Conservation (phyloP, 495 filamentous ascomycete genomes). For the Penicillium parvum region DNA sequence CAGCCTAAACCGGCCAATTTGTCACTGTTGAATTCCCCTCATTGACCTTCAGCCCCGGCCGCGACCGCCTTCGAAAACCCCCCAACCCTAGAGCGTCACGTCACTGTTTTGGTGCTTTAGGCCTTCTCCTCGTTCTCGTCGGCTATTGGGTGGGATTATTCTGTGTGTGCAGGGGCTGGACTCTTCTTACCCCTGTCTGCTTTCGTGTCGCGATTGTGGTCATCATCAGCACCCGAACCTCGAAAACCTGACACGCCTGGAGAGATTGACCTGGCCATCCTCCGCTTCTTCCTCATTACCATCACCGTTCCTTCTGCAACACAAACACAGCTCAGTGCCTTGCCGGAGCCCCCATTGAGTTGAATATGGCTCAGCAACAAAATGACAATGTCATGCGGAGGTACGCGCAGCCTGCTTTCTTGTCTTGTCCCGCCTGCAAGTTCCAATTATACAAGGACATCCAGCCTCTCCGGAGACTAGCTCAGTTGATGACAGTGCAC, state of each 20-base stretch:
- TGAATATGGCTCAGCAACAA: slow-evolving; percentile 56
- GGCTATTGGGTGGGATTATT: slow-evolving; percentile 16
- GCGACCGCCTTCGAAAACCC: slow-evolving; percentile 14
- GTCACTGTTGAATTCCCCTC: not conserved
- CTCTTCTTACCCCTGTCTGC: slow-evolving; percentile 11
- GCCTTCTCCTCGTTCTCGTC: slow-evolving; percentile 9
- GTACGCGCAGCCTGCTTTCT: slow-evolving; percentile 40
- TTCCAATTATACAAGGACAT: slow-evolving; percentile 4
- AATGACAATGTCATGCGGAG: slow-evolving; percentile 69
- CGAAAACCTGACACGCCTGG: slow-evolving; percentile 4
- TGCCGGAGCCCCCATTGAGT: too few species aligned
- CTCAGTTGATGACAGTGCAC: not conserved
- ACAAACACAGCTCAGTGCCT: too few species aligned
- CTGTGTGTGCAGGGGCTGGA: slow-evolving; percentile 13
- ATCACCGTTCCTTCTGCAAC: too few species aligned
- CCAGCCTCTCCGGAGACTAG: slow-evolving; percentile 1
- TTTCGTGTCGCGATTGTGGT: slow-evolving; percentile 11
- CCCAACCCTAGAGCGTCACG: slow-evolving; percentile 14
- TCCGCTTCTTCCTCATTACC: slow-evolving; percentile 7
- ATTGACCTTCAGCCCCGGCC: slow-evolving; percentile 17
- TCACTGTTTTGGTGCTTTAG: slow-evolving; percentile 20
- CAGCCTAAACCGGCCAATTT: slow-evolving; percentile 1
- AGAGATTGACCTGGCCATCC: slow-evolving; percentile 5
- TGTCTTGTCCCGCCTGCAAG: slow-evolving; percentile 7
- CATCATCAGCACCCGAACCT: slow-evolving; percentile 7